Evolutionary conservation across 1,284 basidiomycete genomes (phyloP), one percentile per base, ranked within the genome.

Genomic region (Fomitopsis pinicola): DNA sequence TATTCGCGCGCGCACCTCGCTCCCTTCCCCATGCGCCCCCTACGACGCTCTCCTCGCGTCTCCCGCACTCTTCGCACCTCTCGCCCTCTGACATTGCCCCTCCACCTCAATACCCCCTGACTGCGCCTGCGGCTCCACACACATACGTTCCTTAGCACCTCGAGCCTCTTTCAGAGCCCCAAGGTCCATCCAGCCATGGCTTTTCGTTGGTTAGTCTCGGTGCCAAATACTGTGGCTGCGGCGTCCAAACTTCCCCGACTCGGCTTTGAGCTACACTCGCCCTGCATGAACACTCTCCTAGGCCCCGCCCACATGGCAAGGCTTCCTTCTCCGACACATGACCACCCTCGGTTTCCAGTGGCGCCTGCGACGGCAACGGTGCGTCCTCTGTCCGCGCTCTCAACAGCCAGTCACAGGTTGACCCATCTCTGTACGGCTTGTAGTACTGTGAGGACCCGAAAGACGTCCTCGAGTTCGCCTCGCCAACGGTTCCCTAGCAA

Each of bases 321-420:
- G 76, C 85, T 59, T 91, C 89, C 2, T 78, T 82, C 17, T 83
- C 82, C 5, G 77, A 82, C 45, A 72, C 77, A 58, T 80, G 82
- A 6, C 73, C 72, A 42, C 75, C 68, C 35, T 73, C 65, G 19
- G 66, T 63, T 14, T 5, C 5, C 35, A 76, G 71, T 26, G 75
- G 70, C 10, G 81, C n/a, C n/a, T n/a, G n/a, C n/a, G n/a, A n/a
- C n/a, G n/a, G n/a, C n/a, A n/a, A 81, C 60, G 80, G 80, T 66
- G 75, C 69, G 52, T 80, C 81, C 8, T 89, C 88, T 35, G 77
- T 88, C 35, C 87, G 88, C 67, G 86, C 82, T 19, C 79, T 91
- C 53, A 87, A 86, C 57, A 33, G 70, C 69, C 17, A 66, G 71
- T 19, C 69, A 68, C 8, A 64, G 61, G 72, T 71, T 22, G 72